Percentiles rank a stretch among this genome's conserved stretches.
Evolutionary conservation across 2,329 filamentous ascomycete species (phyloP).

Genomic region (Escovopsis sp.): DNA sequence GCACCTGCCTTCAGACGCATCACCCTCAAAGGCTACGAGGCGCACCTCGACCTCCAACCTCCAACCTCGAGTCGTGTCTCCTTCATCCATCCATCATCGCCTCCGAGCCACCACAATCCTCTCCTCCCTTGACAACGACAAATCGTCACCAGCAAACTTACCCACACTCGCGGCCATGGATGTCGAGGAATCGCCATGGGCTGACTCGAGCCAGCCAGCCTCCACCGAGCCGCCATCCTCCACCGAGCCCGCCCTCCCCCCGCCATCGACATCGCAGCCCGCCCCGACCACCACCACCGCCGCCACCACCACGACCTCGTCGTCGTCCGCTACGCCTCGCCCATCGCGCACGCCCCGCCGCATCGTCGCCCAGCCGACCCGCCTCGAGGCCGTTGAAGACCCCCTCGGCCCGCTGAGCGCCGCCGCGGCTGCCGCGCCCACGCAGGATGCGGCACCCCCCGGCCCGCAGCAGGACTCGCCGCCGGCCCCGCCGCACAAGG

Average conservation of each 20-base stretch:
- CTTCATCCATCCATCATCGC: not conserved
- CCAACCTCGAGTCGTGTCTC: too few species aligned
- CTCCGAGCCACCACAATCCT: not conserved
- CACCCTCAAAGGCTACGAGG: too few species aligned
- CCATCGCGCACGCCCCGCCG: slow-evolving; percentile 40
- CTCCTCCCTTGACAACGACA: not conserved
- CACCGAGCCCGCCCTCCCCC: slow-evolving; percentile 13
- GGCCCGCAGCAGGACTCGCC: slow-evolving; percentile 33
- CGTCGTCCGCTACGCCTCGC: slow-evolving; percentile 21
- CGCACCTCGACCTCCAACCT: too few species aligned
- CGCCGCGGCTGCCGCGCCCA: slow-evolving; percentile 23
- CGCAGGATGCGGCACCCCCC: slow-evolving; percentile 18
- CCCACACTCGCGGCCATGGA: slow-evolving; percentile 24
- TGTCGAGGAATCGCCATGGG: slow-evolving; percentile 39
- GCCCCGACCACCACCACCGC: slow-evolving; percentile 11
- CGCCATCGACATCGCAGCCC: slow-evolving; percentile 10
- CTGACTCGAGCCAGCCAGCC: slow-evolving; percentile 26
- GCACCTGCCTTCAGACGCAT: too few species aligned
- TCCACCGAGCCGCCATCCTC: slow-evolving; percentile 15
- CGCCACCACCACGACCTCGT: too few species aligned
- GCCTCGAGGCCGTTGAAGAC: slow-evolving; percentile 63
- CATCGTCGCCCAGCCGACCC: slow-evolving; percentile 60
- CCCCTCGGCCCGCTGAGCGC: slow-evolving; percentile 66
- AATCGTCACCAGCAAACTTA: not conserved
- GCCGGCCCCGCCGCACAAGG: slow-evolving; percentile 55